Percentiles rank a stretch among this genome's conserved stretches.
phyloP scores from a whole-genome alignment of 768 basidiomycete species.

The Kwoniella dendrophila region DNA sequence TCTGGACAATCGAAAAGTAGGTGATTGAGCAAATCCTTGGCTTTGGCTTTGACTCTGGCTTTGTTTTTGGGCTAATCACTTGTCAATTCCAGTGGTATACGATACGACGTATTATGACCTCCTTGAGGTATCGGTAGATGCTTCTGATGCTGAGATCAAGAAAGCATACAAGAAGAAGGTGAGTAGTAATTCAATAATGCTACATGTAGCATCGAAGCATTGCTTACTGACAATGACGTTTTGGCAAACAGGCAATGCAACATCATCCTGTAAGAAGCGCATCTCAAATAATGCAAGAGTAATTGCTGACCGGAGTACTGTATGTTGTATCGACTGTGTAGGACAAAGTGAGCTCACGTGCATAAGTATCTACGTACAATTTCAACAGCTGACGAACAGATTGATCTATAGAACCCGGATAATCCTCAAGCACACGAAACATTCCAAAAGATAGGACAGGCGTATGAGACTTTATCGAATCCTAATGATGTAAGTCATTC shows the following conservation, averaged over 20 bases:
- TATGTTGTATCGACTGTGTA: slow-evolving; percentile 46
- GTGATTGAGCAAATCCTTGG: background rate
- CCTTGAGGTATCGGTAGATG: slow-evolving; percentile 70
- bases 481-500: slow-evolving; percentile 39
- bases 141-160: slow-evolving; percentile 85
- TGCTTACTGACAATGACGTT: slow-evolving; percentile 33
- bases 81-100: slow-evolving; percentile 46
- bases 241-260: slow-evolving; percentile 64
- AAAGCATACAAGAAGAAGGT: slow-evolving; percentile 94
- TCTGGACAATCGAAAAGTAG: background rate
- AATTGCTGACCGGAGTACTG: background rate
- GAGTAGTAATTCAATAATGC: slow-evolving; percentile 22
- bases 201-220: slow-evolving; percentile 14
- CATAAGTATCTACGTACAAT: background rate
- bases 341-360: slow-evolving; percentile 66
- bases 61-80: no score
- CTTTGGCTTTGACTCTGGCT: background rate
- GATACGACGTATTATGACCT: slow-evolving; percentile 72
- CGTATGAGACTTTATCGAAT: slow-evolving; percentile 59
- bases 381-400: background rate
- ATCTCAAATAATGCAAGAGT: background rate
- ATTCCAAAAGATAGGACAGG: slow-evolving; percentile 86
- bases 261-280: slow-evolving; percentile 55
- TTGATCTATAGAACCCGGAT: slow-evolving; percentile 71
- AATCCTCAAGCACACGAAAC: slow-evolving; percentile 78